Conservation (phyloP, 2,329 filamentous ascomycete species). For the Epichloe glyceriae region DNA sequence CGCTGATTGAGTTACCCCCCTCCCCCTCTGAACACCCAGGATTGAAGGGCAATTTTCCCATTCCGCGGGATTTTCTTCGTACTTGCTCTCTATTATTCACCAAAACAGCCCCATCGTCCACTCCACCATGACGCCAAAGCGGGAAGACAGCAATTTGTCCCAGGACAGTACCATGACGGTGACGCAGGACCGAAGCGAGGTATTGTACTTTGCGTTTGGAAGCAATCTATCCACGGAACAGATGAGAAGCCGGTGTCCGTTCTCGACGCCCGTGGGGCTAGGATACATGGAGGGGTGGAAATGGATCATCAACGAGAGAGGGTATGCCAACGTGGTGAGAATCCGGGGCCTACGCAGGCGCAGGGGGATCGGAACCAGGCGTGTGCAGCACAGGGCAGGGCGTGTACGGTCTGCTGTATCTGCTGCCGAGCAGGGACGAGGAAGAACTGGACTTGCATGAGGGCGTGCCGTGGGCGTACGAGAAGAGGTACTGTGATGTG, state of each 20-base stretch:
- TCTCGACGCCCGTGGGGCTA: constrained; percentile 40
- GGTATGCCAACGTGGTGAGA: constrained; percentile 53
- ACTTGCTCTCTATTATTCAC: no score
- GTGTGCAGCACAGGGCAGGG: constrained; percentile 1
- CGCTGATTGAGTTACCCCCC: background rate
- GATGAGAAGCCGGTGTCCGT: constrained; percentile 51
- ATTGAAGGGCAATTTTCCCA: background rate
- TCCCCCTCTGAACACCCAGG: no score
- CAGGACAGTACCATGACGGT: constrained; percentile 23
- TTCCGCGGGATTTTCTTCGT: background rate
- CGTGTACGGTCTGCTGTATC: constrained; percentile 47
- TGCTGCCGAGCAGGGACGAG: constrained; percentile 37
- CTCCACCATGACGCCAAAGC: constrained; percentile 10
- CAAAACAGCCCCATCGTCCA: no score
- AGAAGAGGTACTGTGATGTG: constrained; percentile 31
- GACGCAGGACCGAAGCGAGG: constrained; percentile 21
- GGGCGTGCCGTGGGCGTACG: constrained; percentile 50
- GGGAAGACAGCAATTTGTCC: constrained; percentile 20
- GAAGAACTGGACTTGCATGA: constrained; percentile 41
- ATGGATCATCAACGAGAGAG: constrained; percentile 55
- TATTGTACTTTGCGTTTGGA: constrained; percentile 58
- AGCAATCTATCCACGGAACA: constrained; percentile 55
- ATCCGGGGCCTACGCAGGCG: no score
- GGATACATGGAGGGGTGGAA: constrained; percentile 42
- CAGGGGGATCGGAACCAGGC: no score